phyloP scores from a whole-genome alignment of 257 asterid genomes.

The Solanum chmielewskii region DNA sequence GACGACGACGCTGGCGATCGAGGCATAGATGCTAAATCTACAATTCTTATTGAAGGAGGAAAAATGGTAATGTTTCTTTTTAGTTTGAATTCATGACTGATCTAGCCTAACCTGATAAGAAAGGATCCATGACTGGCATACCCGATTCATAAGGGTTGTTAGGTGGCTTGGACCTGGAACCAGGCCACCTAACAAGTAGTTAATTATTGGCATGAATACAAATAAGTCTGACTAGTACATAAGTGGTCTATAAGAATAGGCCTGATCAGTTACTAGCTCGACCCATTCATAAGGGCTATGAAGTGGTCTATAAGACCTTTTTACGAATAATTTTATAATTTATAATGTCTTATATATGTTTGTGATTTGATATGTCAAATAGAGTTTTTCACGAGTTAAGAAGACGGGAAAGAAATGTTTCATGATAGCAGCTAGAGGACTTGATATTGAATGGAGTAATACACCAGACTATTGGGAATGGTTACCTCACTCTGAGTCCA shows the following conservation, averaged over 20 bases:
- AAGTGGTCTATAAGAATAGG: background rate
- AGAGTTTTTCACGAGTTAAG: constrained; percentile 34
- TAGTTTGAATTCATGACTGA: background rate
- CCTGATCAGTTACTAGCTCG: background rate
- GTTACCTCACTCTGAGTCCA: background rate
- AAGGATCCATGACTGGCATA: background rate
- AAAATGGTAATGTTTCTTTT: background rate
- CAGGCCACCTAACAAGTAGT: background rate
- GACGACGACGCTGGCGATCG: background rate
- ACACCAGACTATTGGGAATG: background rate
- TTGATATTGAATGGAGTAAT: constrained; percentile 34
- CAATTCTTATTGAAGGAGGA: background rate
- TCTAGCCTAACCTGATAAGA: background rate
- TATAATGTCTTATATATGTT: background rate
- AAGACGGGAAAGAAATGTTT: constrained; percentile 34
- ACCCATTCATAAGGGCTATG: background rate
- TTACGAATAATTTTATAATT: background rate
- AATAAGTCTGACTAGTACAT: background rate
- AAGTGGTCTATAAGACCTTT: background rate
- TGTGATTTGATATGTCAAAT: background rate
- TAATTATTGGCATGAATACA: background rate
- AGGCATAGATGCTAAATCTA: background rate
- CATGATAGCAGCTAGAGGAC: constrained; percentile 38
- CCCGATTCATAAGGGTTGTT: background rate
- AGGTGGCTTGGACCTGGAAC: background rate